Evolutionary conservation across 768 basidiomycete species (phyloP).

Genomic region (Rubroboletus satanas): DNA sequence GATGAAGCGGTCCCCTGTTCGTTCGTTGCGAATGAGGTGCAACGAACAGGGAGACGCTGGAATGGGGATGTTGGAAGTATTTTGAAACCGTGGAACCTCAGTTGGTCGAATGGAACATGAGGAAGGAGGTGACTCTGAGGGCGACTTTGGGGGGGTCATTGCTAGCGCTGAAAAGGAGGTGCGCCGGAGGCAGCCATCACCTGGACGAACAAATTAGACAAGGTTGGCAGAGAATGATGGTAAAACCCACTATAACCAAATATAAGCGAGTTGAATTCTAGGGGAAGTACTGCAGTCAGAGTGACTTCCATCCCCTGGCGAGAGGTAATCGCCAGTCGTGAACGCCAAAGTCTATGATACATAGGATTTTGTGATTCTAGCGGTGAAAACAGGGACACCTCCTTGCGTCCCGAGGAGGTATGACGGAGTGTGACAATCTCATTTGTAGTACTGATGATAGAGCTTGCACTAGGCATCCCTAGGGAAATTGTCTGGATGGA

Average conservation of each 20-base stretch:
- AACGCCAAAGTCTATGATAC: conserved; percentile 21
- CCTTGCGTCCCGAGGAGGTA: conserved; percentile 17
- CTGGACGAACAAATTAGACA: conserved; percentile 29
- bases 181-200: conserved; percentile 50
- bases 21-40: conserved; percentile 51
- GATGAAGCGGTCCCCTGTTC: conserved; percentile 59
- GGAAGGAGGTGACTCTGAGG: not conserved
- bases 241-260: conserved; percentile 57
- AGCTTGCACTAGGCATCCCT: not conserved
- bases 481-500: conserved; percentile 10
- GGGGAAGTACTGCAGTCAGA: conserved; percentile 45
- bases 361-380: conserved; percentile 5
- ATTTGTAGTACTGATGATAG: conserved; percentile 8
- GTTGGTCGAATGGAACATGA: conserved; percentile 2
- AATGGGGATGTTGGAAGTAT: conserved; percentile 45
- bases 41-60: conserved; percentile 44
- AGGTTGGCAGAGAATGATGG: not conserved
- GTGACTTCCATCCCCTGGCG: conserved; percentile 4
- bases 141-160: not conserved
- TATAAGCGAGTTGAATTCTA: conserved; percentile 56
- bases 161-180: conserved; percentile 41
- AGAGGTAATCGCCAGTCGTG: conserved; percentile 3
- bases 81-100: conserved; percentile 22
- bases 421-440: conserved; percentile 19
- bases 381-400: conserved; percentile 14